Base-by-base conservation (phyloP, 768 basidiomycete genomes). In the Termitomyces sp. region DNA sequence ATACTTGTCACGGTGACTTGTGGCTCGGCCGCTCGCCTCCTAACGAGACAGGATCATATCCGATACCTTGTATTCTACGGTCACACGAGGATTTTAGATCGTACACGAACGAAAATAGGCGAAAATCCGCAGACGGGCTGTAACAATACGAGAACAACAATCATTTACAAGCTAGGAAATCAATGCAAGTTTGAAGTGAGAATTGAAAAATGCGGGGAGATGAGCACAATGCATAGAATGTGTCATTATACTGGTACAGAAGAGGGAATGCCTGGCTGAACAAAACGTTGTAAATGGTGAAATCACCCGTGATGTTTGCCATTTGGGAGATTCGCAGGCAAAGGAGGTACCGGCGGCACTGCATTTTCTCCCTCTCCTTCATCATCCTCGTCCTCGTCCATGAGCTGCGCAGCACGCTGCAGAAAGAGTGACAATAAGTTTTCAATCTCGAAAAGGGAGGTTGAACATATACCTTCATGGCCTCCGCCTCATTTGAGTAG, bases 401-500 rank as follows among this genome's bases (percentile, higher is more conserved):
- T 81, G 55, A 92, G 72, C 64, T 80, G 74, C 59, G 83, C 80
- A 28, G 91, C 90, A 58, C 81, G 84, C 91, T 92, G 69, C 7
- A 64, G 48, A 52, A 42, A 55, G 8, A 46, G 51, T 42, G 12
- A 4, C 8, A 9, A 22, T 20, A 33, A 38, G 2, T 52, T 61
- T 61, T 35, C 32, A 57, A 65, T 54, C 53, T 50, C 50, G 18
- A 11, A 50, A 12, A 20, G 4, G 16, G 7, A 28, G 7, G 6
- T 35, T 13, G 7, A 4, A 38, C 6, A 50, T 73, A 89, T 73
- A 89, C 92, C 86, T 94, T 94, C 93, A 95, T 94, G 18, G 92
- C 93, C 70, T 94, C 90, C 1, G 91, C 93, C 70, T 95, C 93
- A 55, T 94, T 94, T 6, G 92, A 93, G 67, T 94, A 94, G 69